Base-by-base conservation (phyloP, 169 alveolate species). In the Besnoitia besnoiti region DNA sequence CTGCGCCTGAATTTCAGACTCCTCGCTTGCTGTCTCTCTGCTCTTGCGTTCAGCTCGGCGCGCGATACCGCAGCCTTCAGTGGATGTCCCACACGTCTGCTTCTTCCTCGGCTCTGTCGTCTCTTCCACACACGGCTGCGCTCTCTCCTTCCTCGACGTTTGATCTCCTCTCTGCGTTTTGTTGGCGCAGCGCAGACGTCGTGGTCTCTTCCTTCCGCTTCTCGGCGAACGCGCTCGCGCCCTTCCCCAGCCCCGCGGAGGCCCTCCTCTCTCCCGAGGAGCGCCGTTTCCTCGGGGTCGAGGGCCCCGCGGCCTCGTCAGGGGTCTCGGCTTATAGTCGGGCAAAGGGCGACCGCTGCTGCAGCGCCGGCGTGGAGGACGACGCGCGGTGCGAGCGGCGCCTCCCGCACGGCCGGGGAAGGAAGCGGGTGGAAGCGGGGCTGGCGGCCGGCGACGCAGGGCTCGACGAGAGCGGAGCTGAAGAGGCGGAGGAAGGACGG, bases 141-240 rank as follows among this genome's bases (percentile, higher is more conserved):
- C 14, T 1, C 44, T n/a, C n/a, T n/a, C n/a, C n/a, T n/a, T n/a
- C n/a, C n/a, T n/a, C 12, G 30, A 30, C 80, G 30, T 77, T 77
- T 51, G 92, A 89, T 51, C 77, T 89, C 39, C 87, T 89, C 44
- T 47, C 92, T 35, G 92, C 92, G 42, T 89, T 89, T 37, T 89
- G 84, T 27, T 89, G 92, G 92, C 46, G 87, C 2, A 67, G 77
- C 88, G 46, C 51, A 7, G 92, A 89, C 55, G 87, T 89, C 51
- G 87, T 89, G 55, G 62, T 82, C 87, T 62, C 87, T 59, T 40
- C 85, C 16, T 67, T 89, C 21, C 92, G 92, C 35, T n/a, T 67
- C 39, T 59, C 62, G 44, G 77, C 88, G n/a, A 76, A 55, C 24
- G 49, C 14, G 40, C 46, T 37, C 37, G 73, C 87, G 5, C 44